phyloP scores from a whole-genome alignment of 495 filamentous ascomycete species.

The Tuber borchii region DNA sequence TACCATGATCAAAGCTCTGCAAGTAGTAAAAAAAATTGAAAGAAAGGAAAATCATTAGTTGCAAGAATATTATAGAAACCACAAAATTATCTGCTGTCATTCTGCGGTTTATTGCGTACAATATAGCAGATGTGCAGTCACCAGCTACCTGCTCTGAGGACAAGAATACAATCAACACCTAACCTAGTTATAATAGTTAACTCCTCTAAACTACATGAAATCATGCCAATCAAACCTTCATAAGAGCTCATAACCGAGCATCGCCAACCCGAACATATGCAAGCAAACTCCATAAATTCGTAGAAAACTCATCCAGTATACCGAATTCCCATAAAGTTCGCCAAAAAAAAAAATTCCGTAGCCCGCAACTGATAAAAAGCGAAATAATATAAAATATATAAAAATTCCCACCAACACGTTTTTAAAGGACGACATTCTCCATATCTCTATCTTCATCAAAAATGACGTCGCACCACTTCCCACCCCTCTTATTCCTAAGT shows the following conservation, averaged over 20 bases:
- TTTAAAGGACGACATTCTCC: not conserved
- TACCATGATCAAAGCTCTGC: not conserved
- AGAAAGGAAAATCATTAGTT: not conserved
- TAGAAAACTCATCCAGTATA: not conserved
- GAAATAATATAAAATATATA: not conserved
- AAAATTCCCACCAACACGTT: not conserved
- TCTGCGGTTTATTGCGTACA: not conserved
- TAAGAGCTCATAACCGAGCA: not conserved
- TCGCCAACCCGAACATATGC: not conserved
- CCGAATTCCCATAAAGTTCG: not conserved
- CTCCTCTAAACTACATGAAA: not conserved
- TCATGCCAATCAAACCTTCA: not conserved
- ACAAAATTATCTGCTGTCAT: not conserved
- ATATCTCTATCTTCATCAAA: not conserved
- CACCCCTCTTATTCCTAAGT: constrained; percentile 20
- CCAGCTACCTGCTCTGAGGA: not conserved
- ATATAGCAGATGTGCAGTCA: not conserved
- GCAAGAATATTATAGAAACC: not conserved
- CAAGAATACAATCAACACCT: not conserved
- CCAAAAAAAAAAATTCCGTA: not conserved
- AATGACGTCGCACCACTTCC: constrained; percentile 27
- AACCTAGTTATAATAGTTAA: not conserved
- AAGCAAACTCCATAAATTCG: not conserved
- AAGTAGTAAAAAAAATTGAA: not conserved
- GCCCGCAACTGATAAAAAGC: not conserved